Base-by-base conservation (phyloP, 2,329 filamentous ascomycete species). In the Dactylellina leptospora region DNA sequence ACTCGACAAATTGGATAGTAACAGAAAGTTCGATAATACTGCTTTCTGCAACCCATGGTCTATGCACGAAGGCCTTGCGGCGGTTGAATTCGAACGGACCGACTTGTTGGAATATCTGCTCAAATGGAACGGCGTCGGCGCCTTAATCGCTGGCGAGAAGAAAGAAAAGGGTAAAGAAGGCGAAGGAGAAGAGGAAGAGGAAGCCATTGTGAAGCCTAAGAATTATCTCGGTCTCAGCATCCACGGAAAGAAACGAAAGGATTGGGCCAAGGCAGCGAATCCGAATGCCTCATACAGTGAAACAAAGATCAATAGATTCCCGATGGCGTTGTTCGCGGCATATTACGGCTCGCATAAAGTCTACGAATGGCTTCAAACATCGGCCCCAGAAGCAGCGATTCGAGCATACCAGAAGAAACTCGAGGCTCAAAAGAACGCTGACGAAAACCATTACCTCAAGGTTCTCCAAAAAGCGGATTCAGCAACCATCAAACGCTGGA, bases 191-290 rank as follows among this genome's bases (percentile, higher is more conserved):
- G 44, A 85, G 88, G 79, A 85, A 85, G 63, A 88, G 84, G 84
- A 88, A 75, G 78, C 88, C 51, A 82, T 85, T 58, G 82, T 85
- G 74, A 90, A 88, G 78, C 86, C 90, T 0, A 84, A 84, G 16
- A 90, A 86, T 78, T 96, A 96, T 77, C 89, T 90, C 78, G 91
- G 91, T 0, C 79, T 93, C 27, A 88, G 86, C 0, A 88, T 96
- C 1, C 87, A 90, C 74, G 90, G 91, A 1, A 87, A 86, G 78
- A 93, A 93, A 79, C 82, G 86, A 51, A 81, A 82, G 30, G 90
- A 93, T 75, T 96, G 91, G 91, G 89, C 90, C 0, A 84, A 83
- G 20, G 86, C 85, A 4, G 86, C 87, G 2, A 84, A 85, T 10
- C 76, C 75, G 11, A 81, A 81, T 27, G 78, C 82, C 30, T 79